These are phyloP conservation scores for Gloeopeniophorella convolvens DNA, from an alignment of 768 basidiomycete genomes.

Conservation along the genomic window DNA sequence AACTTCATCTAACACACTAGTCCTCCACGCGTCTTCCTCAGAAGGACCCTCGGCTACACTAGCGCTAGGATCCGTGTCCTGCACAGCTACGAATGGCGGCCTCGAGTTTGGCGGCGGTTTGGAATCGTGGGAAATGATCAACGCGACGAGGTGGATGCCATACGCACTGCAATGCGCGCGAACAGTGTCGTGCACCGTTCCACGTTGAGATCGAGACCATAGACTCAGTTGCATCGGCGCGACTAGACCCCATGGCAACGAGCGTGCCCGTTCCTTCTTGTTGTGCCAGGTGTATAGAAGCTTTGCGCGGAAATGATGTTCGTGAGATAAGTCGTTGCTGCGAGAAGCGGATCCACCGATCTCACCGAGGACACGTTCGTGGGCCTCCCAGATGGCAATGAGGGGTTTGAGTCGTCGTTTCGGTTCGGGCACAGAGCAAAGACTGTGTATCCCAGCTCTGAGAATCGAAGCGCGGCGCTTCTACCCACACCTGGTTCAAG, in stretches of 20 bases:
- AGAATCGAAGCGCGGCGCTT: constrained; percentile 27
- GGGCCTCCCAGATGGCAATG: background rate
- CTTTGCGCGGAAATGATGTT: constrained; percentile 11
- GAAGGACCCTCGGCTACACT: background rate
- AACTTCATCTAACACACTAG: constrained; percentile 21
- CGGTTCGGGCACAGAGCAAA: constrained; percentile 27
- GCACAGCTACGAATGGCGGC: background rate
- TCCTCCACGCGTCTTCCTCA: constrained; percentile 18
- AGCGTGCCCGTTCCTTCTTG: constrained; percentile 26
- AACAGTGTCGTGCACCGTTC: constrained; percentile 27
- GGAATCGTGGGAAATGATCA: constrained; percentile 24
- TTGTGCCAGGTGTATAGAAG: constrained; percentile 31
- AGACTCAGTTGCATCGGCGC: constrained; percentile 29
- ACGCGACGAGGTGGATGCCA: constrained; percentile 26
- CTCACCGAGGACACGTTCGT: constrained; percentile 26
- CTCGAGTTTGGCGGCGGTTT: constrained; percentile 2
- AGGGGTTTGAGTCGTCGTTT: constrained; percentile 1
- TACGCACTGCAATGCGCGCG: constrained; percentile 27
- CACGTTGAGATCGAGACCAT: constrained; percentile 25
- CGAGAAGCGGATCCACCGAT: background rate
- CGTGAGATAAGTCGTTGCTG: constrained; percentile 2
- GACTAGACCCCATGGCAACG: constrained; percentile 27
- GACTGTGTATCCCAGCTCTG: constrained; percentile 31
- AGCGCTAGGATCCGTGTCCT: background rate
- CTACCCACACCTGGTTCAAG: constrained; percentile 26